These are phyloP conservation scores for Solanum gandarillasii DNA, from an alignment of 257 asterid species.

Conservation along the genomic window DNA sequence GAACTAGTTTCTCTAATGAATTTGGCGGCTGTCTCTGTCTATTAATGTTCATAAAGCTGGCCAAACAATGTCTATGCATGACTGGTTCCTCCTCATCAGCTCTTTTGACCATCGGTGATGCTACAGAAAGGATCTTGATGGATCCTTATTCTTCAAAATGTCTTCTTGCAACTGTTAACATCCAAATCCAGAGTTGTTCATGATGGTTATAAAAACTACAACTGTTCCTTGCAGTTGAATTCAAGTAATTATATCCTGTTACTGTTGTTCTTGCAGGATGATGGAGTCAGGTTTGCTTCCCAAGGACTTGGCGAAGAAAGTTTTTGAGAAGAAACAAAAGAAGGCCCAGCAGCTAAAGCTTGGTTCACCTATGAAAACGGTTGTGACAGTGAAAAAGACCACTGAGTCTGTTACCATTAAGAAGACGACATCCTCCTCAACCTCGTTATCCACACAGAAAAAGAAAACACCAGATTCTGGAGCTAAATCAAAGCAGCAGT, in stretches of 20 bases:
- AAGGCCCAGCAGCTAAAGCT: constrained; percentile 50
- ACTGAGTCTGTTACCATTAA: constrained; percentile 12
- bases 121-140: neutral
- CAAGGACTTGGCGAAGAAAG: constrained; percentile 56
- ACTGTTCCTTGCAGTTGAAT: neutral
- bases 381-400: constrained; percentile 43
- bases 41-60: neutral
- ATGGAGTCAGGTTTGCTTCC: constrained; percentile 93
- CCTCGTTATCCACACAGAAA: constrained; percentile 23
- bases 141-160: neutral
- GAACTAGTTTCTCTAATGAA: neutral
- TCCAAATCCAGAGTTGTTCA: neutral
- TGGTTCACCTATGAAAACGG: constrained; percentile 52
- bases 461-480: constrained; percentile 38
- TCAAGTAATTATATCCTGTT: neutral
- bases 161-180: neutral
- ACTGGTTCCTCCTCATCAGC: neutral
- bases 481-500: constrained; percentile 14
- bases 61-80: neutral
- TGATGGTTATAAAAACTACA: neutral
- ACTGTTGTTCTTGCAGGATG: constrained; percentile 42
- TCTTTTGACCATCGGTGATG: neutral
- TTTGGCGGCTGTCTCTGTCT: neutral
- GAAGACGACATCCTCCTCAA: constrained; percentile 26
- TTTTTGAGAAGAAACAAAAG: constrained; percentile 58